Conservation (phyloP, 2,329 filamentous ascomycete species). For the Phoma sp. region DNA sequence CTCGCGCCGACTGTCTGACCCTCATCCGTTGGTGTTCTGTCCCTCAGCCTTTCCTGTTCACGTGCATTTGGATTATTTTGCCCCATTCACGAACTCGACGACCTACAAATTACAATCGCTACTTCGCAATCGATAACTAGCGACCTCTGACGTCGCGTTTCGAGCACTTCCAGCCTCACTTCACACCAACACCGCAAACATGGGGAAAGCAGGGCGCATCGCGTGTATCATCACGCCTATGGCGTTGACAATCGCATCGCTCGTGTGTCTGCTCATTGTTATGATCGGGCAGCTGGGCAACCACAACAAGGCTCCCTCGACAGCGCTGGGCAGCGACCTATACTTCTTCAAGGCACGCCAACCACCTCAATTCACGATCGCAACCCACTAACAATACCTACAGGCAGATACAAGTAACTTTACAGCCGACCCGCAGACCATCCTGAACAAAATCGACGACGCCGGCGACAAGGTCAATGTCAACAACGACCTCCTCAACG, state of each 20-base stretch:
- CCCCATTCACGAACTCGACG: not conserved
- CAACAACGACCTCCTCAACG: slow-evolving; percentile 49
- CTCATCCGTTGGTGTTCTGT: slow-evolving; percentile 15
- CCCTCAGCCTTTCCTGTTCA: slow-evolving; percentile 7
- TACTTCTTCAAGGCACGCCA: slow-evolving; percentile 65
- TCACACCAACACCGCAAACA: slow-evolving; percentile 47
- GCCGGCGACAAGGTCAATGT: slow-evolving; percentile 37
- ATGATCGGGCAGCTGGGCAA: slow-evolving; percentile 65
- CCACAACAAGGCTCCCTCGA: slow-evolving; percentile 42
- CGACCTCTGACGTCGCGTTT: slow-evolving; percentile 15
- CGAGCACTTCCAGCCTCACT: slow-evolving; percentile 1
- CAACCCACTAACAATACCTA: slow-evolving; percentile 21
- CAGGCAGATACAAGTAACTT: slow-evolving; percentile 59
- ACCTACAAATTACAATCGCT: not conserved
- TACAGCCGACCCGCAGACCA: slow-evolving; percentile 56
- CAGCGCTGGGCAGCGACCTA: slow-evolving; percentile 56
- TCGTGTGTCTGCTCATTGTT: slow-evolving; percentile 71
- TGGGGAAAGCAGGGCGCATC: slow-evolving; percentile 79
- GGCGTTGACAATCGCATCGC: slow-evolving; percentile 76
- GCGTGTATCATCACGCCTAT: slow-evolving; percentile 90
- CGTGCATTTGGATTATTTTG: slow-evolving; percentile 12
- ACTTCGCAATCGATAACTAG: slow-evolving; percentile 12
- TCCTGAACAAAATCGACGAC: slow-evolving; percentile 36
- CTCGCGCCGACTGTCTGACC: slow-evolving; percentile 10
- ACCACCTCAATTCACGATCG: slow-evolving; percentile 54